phyloP scores from a whole-genome alignment of 1,139 yeast genomes.

The Geotrichum armillariae region DNA sequence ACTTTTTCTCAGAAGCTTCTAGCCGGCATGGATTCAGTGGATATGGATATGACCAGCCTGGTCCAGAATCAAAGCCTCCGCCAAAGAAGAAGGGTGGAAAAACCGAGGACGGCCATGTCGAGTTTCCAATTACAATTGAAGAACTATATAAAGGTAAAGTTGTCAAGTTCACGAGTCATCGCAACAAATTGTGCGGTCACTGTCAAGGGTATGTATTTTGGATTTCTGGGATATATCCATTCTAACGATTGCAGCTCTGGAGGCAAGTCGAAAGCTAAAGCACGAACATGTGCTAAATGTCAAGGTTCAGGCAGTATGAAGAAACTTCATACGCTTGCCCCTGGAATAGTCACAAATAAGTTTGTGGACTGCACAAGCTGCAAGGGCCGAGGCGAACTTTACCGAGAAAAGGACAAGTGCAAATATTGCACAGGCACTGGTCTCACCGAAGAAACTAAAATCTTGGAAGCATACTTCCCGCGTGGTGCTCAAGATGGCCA shows the following conservation, averaged over 20 bases:
- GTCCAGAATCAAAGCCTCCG: conserved; percentile 21
- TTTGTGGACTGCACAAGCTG: conserved; percentile 67
- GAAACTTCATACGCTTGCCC: conserved; percentile 66
- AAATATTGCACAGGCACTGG: conserved; percentile 71
- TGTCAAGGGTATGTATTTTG: conserved; percentile 56
- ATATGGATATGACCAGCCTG: conserved; percentile 23
- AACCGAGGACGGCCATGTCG: conserved; percentile 69
- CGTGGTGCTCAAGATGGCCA: conserved; percentile 69
- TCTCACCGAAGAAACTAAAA: conserved; percentile 64
- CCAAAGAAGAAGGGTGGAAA: conserved; percentile 26
- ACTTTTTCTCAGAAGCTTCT: conserved; percentile 52
- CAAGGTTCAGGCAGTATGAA: conserved; percentile 68
- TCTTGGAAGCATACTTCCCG: conserved; percentile 74
- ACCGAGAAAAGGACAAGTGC: conserved; percentile 70
- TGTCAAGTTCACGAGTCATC: conserved; percentile 68
- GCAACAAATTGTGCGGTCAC: conserved; percentile 67
- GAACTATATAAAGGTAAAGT: conserved; percentile 86
- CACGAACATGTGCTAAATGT: conserved; percentile 63
- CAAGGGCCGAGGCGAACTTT: conserved; percentile 66
- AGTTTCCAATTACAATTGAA: conserved; percentile 64
- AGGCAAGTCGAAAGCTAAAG: conserved; percentile 58
- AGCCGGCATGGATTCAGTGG: conserved; percentile 28
- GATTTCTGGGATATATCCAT: too few relatives aligned
- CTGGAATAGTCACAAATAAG: conserved; percentile 72
- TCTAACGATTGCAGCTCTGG: too few relatives aligned